Evolutionary conservation across 257 asterid species (phyloP), one percentile per base, ranked within the genome.

Genomic region (Salvia miltiorrhiza): DNA sequence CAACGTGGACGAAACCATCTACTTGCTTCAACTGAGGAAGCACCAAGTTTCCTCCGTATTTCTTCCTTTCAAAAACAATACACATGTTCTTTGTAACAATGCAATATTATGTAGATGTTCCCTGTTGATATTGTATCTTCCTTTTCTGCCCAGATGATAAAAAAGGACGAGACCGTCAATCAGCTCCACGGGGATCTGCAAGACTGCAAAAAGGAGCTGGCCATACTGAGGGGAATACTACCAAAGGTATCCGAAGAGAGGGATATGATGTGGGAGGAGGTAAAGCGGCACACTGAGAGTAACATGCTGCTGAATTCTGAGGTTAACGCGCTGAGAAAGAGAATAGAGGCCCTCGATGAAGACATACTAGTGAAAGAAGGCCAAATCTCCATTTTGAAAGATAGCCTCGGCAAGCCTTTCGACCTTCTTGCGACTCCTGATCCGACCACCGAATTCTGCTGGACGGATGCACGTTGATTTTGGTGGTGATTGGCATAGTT

Each of bases 351-450:
- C 45, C 96, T 95, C 1, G 99, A 95, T 5, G 99, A 95, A 77
- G 99, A 92, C 43, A 76, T 89, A 73, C 94, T 95, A 10, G 9
- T 92, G 53, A 95, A 95, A 71, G 99, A 95, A 80, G 99, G 99
- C 67, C 97, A 95, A 72, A 95, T 95, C 83, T 67, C 96, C 65
- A 91, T 95, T 55, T 68, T 95, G 77, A 92, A 88, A 79, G 99
- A 95, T 71, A 77, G 88, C 33, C 10, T 92, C 13, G 83, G 82
- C 73, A 91, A 88, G 47, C 93, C 95, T 28, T 88, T 92, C 43
- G 84, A 88, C 67, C 92, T 94, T 73, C 93, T 92, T 67, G 87
- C 86, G n/a, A 85, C 91, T 79, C 89, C 92, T 3, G 96, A 89
- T 71, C 65, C 85, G 49, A 56, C 60, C 45, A 71, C 47, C 67